phyloP scores from a whole-genome alignment of 2,329 filamentous ascomycete species.

The Ambrosiella xylebori region DNA sequence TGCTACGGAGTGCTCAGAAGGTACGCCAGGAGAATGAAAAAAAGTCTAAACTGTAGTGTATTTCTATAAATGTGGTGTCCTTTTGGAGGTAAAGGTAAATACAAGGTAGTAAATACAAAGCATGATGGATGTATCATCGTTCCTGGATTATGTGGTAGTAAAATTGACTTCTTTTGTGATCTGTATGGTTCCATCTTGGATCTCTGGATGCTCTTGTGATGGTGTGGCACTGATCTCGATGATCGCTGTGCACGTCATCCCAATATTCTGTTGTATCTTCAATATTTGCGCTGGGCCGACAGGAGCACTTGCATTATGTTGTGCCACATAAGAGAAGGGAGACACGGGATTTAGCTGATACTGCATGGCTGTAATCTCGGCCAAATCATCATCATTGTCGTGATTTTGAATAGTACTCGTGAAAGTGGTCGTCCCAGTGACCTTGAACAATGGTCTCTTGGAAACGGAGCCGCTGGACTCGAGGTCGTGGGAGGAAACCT shows the following conservation, averaged over 20 bases:
- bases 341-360: neutral
- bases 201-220: neutral
- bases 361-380: neutral
- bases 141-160: neutral
- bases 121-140: neutral
- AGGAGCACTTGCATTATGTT: neutral
- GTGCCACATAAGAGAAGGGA: conserved; percentile 3
- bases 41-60: conserved; percentile 6
- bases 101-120: too few species aligned
- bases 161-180: conserved; percentile 3
- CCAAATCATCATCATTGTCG: neutral
- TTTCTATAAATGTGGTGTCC: neutral
- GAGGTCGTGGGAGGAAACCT: neutral
- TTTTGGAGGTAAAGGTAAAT: neutral
- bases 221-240: neutral
- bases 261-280: conserved; percentile 5
- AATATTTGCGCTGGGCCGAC: conserved; percentile 2
- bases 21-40: conserved; percentile 28
- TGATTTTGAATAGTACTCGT: neutral
- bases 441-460: neutral
- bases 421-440: neutral
- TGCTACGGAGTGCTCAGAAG: conserved; percentile 44
- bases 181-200: conserved; percentile 7
- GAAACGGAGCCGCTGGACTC: neutral
- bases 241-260: conserved; percentile 1